Base-by-base conservation (phyloP, 768 basidiomycete species). In the Pulveroboletus frians region DNA sequence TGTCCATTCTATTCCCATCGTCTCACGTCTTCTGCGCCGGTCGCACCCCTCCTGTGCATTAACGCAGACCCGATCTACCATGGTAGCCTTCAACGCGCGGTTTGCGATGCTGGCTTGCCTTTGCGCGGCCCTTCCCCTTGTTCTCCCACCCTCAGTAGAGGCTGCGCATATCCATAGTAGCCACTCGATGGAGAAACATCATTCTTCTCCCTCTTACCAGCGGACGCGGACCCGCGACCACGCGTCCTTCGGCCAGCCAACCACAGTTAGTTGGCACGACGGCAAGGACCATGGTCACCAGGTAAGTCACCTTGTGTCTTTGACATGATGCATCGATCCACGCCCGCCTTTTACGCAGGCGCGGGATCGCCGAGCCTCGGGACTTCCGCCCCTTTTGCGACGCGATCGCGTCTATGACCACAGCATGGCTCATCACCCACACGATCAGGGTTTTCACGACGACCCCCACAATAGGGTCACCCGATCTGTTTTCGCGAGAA, bases 41-140 rank as follows among this genome's bases (percentile, higher is more conserved):
- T 56, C 63, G 62, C 39, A 56, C 23, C 36, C 4, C 5, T 49
- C 54, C 31, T 39, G 43, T 56, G 56, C 56, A 47, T 55, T 39
- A 30, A 45, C 50, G 30, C 51, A 49, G 42, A 49, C 42, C 46
- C 43, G 34, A 31, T 57, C 47, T 52, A 62, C 50, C 58, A 84
- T 85, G 83, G 72, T 78, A 52, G 62, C 70, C 41, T 69, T 82
- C 51, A 69, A 69, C 43, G 53, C 73, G 34, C 78, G 68, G 52
- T 75, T 84, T 62, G 61, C 77, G 6, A 32, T 71, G 38, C 66
- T 78, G 27, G 76, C 74, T 54, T 67, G 75, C 35, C 59, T 81
- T 46, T 70, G 74, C 53, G 69, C 71, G 3, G 69, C 73, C 32
- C 48, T 81, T 21, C 71, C 71, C 3, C 45, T 73, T 20, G 70